Evolutionary conservation across 371 early-diverging fungal species (phyloP), one percentile per base, ranked within the genome.

Genomic region (Mortierella sp.): DNA sequence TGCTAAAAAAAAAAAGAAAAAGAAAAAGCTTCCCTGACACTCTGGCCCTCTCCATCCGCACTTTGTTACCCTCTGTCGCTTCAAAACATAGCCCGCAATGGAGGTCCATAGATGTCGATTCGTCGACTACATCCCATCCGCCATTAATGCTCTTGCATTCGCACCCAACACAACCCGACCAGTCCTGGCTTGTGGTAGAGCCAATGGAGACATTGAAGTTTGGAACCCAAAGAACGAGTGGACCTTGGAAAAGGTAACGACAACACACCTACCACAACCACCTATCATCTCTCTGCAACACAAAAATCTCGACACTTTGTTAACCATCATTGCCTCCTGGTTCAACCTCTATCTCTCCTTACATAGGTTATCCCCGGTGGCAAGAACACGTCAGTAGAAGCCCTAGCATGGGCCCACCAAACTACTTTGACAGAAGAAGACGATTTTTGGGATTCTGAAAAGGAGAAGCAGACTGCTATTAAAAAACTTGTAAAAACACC

Each of bases 151-250:
- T 9, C 87, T 98, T 54, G 88, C 92, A 64, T 93, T 93, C 64
- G 90, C 94, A 22, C 94, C 94, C 26, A 62, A 72, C 23, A 87
- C 90, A 3, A 86, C 89, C 1, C 76, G 83, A 32, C 66, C 85
- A 13, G 71, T 86, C 31, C 70, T 96, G 23, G 98, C 98, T 0
- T 94, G 95, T 35, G 98, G 95, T 26, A 86, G 98, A 61, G 94
- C 91, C 12, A 95, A 96, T 73, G 98, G 98, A 28, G 93, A 96
- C 68, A 95, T 98, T 68, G 97, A 98, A 85, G 87, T 98, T 64
- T 97, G 96, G 95, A 92, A 90, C 84, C 92, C 94, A 35, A 68
- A 73, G 26, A 69, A 87, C 56, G 85, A 85, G 22, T 95, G 90
- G 85, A 84, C 86, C 56, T 83, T 93, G 35, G 92, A 93, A 72